A percentile compares a stretch with the other conserved stretches of the same genome.
Conservation (phyloP, 352 stramenopile genomes). For the Pythium biforme region DNA sequence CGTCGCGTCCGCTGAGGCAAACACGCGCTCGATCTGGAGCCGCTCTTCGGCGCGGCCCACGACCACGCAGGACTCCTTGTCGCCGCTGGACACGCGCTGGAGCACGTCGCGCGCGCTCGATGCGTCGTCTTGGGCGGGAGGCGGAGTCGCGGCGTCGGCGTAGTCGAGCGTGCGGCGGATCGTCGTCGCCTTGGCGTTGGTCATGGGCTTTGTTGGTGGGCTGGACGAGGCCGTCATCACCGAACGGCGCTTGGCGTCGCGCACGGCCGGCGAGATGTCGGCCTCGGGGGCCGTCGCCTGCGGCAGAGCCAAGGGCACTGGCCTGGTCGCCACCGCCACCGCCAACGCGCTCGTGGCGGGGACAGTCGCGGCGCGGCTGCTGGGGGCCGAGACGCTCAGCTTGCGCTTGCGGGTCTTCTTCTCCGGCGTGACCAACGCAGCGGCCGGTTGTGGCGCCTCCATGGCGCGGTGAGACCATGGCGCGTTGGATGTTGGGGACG, state of each 20-base stretch:
- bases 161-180: slow-evolving; percentile 29
- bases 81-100: slow-evolving; percentile 6
- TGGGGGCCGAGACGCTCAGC: not conserved
- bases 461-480: not conserved
- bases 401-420: slow-evolving; percentile 22
- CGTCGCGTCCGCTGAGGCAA: not conserved
- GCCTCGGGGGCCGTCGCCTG: not conserved
- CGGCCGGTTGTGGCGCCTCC: not conserved
- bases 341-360: not conserved
- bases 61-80: not conserved
- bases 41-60: slow-evolving; percentile 46
- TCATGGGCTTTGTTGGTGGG: not conserved
- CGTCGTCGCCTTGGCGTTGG: not conserved
- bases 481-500: slow-evolving; percentile 1
- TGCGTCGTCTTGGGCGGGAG: no score
- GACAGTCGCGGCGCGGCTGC: not conserved
- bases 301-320: not conserved
- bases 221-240: not conserved
- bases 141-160: not conserved
- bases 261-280: slow-evolving; percentile 19
- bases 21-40: slow-evolving; percentile 30
- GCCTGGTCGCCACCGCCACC: not conserved
- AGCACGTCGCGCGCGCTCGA: not conserved
- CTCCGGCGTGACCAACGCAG: slow-evolving; percentile 8
- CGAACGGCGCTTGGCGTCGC: slow-evolving; percentile 5